These are phyloP conservation scores for Zea mays DNA, from an alignment of 176 grass and related monocot species.

Conservation along the genomic window DNA sequence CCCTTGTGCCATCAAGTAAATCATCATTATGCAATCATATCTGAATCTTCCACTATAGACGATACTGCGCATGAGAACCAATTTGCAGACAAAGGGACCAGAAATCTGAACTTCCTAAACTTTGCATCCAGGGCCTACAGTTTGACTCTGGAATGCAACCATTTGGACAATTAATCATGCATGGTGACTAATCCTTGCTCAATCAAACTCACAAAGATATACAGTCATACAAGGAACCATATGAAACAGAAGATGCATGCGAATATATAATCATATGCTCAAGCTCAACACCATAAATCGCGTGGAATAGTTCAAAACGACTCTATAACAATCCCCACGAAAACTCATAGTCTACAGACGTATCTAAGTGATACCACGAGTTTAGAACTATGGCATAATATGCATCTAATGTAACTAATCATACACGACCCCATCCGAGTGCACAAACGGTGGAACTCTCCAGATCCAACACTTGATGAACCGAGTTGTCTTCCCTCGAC, in stretches of 20 bases:
- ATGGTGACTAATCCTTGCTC: too few relatives aligned
- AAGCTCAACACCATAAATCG: background rate
- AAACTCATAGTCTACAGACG: conserved; percentile 8
- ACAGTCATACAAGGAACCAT: background rate
- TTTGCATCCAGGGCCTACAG: background rate
- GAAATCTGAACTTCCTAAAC: background rate
- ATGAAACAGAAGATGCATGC: background rate
- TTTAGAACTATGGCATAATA: background rate
- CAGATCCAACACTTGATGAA: conserved; percentile 10
- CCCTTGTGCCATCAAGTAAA: background rate
- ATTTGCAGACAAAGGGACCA: background rate
- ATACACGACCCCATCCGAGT: background rate
- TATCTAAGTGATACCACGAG: background rate
- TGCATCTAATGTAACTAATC: background rate
- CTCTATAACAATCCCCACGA: background rate
- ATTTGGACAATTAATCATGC: conserved; percentile 4
- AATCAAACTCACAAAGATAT: background rate
- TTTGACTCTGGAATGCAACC: background rate
- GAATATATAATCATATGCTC: background rate
- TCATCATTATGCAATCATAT: conserved; percentile 2
- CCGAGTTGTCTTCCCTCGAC: background rate
- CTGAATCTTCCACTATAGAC: background rate
- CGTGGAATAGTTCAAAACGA: background rate
- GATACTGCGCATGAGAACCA: background rate
- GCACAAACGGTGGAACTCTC: background rate